Base-by-base conservation (phyloP, 352 stramenopile species). In the Plasmopara muralis region DNA sequence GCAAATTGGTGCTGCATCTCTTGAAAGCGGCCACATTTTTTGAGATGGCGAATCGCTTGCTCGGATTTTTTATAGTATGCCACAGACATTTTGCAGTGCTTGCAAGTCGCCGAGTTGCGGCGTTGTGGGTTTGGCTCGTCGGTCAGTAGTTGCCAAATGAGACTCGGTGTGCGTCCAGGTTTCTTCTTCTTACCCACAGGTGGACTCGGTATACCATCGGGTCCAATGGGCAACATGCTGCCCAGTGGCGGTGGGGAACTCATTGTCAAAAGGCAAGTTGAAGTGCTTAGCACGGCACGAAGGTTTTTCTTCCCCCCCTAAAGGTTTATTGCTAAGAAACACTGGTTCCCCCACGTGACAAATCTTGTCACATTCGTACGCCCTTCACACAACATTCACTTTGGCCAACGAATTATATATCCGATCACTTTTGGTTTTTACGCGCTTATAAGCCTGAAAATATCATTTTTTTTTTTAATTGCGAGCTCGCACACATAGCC, bases 51-150 rank as follows among this genome's bases (percentile, higher is more conserved):
- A 39, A 92, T 85, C 15, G 78, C 78, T 50, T 92, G 81, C 66
- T 92, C 81, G 29, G 81, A 92, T 50, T 89, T 92, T 47, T 92
- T 92, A 62, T 92, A 92, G 64, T 92, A 92, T 20, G 86, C 47
- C 37, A 92, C 81, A 33, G 88, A 73, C 55, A 89, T 74, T 63
- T 92, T 88, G 65, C 81, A 92, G 60, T 92, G 81, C 60, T 92
- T 92, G 62, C 81, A 92, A 28, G 74, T 59, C 30, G 81, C 74
- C 7, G 81, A 64, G 47, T 89, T 89, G 58, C 78, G 78, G 9
- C 78, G 74, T 55, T 92, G 78, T 46, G 81, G 81, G 61, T 88
- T 74, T 12, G 74, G 71, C 45, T 92, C 81, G 62, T 92, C 81
- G 30, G 81, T 92, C 50, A 92, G 67, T 47, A 92, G 69, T 63